Conservation (phyloP, 1,139 yeast genomes). For the Ashbya aceris region DNA sequence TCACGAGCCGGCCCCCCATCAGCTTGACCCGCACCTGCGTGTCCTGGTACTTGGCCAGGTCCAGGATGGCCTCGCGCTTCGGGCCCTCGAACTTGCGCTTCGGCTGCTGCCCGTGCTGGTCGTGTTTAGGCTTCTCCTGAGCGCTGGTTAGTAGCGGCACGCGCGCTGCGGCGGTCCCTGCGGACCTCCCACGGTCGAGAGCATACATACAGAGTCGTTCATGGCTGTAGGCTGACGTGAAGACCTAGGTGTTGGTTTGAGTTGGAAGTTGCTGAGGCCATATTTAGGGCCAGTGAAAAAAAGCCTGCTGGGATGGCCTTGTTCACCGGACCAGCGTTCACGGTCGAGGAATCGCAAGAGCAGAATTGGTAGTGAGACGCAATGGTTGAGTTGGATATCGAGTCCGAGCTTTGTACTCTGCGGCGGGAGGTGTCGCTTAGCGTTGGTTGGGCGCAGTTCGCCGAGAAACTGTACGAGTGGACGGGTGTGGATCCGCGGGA, state of each 20-base stretch:
- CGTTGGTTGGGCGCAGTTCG: constrained; percentile 53
- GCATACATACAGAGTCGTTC: too few species aligned
- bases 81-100: constrained; percentile 58
- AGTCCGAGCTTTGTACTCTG: constrained; percentile 18
- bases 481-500: constrained; percentile 61
- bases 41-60: constrained; percentile 70
- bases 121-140: constrained; percentile 15
- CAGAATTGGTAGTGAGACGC: not conserved
- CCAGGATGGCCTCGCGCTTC: constrained; percentile 81
- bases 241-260: too few species aligned
- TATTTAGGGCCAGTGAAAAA: too few species aligned
- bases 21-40: constrained; percentile 67
- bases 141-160: not conserved
- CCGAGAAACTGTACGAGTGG: constrained; percentile 52
- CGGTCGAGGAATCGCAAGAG: too few species aligned
- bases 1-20: constrained; percentile 77
- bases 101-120: constrained; percentile 31
- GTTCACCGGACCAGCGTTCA: too few species aligned
- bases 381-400: constrained; percentile 6
- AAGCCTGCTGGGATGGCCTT: too few species aligned
- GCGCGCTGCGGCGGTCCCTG: too few species aligned
- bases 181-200: too few species aligned
- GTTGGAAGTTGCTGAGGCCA: too few species aligned
- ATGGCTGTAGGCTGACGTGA: too few species aligned
- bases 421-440: constrained; percentile 39